Evolutionary conservation across 331 rosid species (phyloP).

Genomic region (Malus hybrid): DNA sequence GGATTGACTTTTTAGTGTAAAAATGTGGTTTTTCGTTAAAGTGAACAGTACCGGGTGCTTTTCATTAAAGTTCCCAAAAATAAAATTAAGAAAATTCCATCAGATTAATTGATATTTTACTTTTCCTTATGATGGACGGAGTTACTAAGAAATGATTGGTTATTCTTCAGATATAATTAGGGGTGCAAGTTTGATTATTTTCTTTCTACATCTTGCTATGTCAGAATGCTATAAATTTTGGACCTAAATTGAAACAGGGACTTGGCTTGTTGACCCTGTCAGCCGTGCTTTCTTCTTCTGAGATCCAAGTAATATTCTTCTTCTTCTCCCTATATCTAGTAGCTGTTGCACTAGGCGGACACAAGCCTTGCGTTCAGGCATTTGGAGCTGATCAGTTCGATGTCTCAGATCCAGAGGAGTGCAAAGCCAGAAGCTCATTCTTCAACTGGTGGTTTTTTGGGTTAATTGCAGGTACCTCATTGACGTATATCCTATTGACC

Average conservation of each 20-base stretch:
- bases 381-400: constrained; percentile 49
- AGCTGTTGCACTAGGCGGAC: constrained; percentile 38
- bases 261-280: constrained; percentile 37
- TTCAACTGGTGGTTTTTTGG: constrained; percentile 53
- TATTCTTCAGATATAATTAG: neutral
- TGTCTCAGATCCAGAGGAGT: constrained; percentile 22
- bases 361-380: constrained; percentile 53
- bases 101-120: neutral
- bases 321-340: constrained; percentile 31
- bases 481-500: constrained; percentile 12
- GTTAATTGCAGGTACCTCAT: constrained; percentile 9
- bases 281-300: constrained; percentile 20
- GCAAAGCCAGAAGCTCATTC: constrained; percentile 44
- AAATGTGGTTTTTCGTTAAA: too few relatives aligned
- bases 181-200: neutral
- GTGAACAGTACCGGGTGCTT: too few relatives aligned
- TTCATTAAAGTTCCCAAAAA: too few relatives aligned
- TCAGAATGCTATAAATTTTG: neutral
- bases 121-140: neutral
- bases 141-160: neutral
- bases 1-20: too few relatives aligned
- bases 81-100: neutral
- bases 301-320: constrained; percentile 22
- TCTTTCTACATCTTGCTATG: neutral
- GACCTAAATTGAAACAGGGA: constrained; percentile 19